These are phyloP conservation scores for Alternaria burnsii DNA, from an alignment of 2,329 filamentous ascomycete species.

Conservation along the genomic window DNA sequence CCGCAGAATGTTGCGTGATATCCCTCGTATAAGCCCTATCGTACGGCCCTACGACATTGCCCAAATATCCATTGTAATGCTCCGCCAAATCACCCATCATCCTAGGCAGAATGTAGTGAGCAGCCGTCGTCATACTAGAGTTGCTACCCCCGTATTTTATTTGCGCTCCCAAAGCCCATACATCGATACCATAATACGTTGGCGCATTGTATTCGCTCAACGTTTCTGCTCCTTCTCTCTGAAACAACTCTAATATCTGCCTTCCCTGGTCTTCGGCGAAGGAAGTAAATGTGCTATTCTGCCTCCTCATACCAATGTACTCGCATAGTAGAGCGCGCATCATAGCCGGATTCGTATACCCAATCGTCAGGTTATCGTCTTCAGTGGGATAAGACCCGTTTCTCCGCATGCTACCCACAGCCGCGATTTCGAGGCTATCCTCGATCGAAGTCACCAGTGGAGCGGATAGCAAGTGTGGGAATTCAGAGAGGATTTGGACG, in stretches of 20 bases:
- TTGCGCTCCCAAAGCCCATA: slow-evolving; percentile 52
- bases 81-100: slow-evolving; percentile 50
- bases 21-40: slow-evolving; percentile 54
- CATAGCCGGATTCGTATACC: slow-evolving; percentile 54
- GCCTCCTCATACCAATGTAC: slow-evolving; percentile 53
- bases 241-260: slow-evolving; percentile 30
- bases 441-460: slow-evolving; percentile 50
- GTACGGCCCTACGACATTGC: slow-evolving; percentile 50
- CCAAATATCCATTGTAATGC: slow-evolving; percentile 51
- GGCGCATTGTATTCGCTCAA: slow-evolving; percentile 54
- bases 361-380: slow-evolving; percentile 52
- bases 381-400: slow-evolving; percentile 50
- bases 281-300: slow-evolving; percentile 49
- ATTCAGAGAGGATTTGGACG: slow-evolving; percentile 51
- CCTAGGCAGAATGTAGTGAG: slow-evolving; percentile 39
- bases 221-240: slow-evolving; percentile 42
- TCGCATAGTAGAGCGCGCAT: slow-evolving; percentile 54
- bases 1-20: slow-evolving; percentile 52
- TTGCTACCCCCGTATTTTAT: slow-evolving; percentile 49
- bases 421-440: slow-evolving; percentile 48
- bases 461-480: slow-evolving; percentile 40
- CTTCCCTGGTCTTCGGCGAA: slow-evolving; percentile 33
- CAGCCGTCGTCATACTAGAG: slow-evolving; percentile 41
- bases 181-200: slow-evolving; percentile 55
- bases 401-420: slow-evolving; percentile 53